Base-by-base conservation (phyloP, 305 asterid species). In the Fraxinus velutina region DNA sequence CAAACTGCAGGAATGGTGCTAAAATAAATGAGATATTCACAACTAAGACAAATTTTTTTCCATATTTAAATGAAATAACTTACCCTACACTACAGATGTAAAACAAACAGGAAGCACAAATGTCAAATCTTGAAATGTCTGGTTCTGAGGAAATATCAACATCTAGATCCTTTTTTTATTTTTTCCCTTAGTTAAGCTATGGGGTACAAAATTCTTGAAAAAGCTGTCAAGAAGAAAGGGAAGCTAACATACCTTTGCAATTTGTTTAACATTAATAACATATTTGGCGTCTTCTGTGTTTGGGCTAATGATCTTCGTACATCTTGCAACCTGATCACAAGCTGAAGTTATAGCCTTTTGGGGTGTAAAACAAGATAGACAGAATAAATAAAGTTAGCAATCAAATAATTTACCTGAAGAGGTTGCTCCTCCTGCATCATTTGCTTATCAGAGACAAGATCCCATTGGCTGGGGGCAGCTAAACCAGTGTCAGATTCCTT, bases 401-500 rank as follows among this genome's bases (percentile, higher is more conserved):
- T 13, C 6, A 55, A 70, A 3, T 64, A 77, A 78, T 52, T 36
- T 57, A 91, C 97, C 94, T 90, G 97, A 73, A 93, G 94, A 68
- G 97, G 94, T 83, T 92, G 93, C 85, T 95, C 98, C 87, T 92
- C 98, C 90, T 94, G 97, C 97, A 94, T 92, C 97, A 95, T 95
- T 86, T 92, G 99, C 89, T 92, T 94, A 88, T 95, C 99, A 64
- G 98, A 95, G 73, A 91, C 98, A 83, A 94, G 97, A 89, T 95
- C 97, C 97, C 98, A 95, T 79, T 94, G 98, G 86, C 99, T 95
- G 10, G 98, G 98, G 39, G 96, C 94, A 89, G 97, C 97, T 88
- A 93, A 87, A 83, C 98, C 99, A 84, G 98, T 93, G 84, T 95
- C 98, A 33, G 99, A 95, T 86, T 95, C 99, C 92, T 95, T 95